A percentile compares a stretch with the other conserved stretches of the same genome.
Evolutionary conservation across 2,329 filamentous ascomycete species (phyloP).

Genomic region (Raffaelea arxii): DNA sequence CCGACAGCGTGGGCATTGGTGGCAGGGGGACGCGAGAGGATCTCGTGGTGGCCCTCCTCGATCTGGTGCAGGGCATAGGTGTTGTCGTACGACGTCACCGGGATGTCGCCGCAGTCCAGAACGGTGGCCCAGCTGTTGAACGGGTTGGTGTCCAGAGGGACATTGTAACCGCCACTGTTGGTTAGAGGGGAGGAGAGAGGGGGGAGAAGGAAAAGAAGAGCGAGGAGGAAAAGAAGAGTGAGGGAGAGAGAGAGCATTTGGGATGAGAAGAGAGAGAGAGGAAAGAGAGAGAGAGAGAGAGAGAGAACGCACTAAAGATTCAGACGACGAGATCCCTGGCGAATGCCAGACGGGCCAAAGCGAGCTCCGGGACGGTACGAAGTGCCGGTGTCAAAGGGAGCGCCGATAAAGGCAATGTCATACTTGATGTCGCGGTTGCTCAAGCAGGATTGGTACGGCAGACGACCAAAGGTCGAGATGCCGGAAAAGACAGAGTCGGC

Average conservation of each 20-base stretch:
- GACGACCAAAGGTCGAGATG: slow-evolving; percentile 74
- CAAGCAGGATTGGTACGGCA: slow-evolving; percentile 70
- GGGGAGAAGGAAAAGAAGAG: not conserved
- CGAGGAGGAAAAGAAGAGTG: slow-evolving; percentile 13
- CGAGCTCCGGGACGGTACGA: slow-evolving; percentile 77
- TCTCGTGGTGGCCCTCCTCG: slow-evolving; percentile 70
- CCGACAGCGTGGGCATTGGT: slow-evolving; percentile 60
- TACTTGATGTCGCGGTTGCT: slow-evolving; percentile 60
- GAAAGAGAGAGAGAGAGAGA: too few relatives aligned
- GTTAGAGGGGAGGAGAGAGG: not conserved
- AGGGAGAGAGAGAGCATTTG: too few relatives aligned
- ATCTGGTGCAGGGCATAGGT: slow-evolving; percentile 74
- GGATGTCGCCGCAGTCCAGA: slow-evolving; percentile 75
- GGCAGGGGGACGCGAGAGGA: slow-evolving; percentile 60
- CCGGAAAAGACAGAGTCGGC: slow-evolving; percentile 84
- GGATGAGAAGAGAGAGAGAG: too few relatives aligned
- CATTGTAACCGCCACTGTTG: slow-evolving; percentile 74
- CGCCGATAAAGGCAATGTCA: slow-evolving; percentile 78
- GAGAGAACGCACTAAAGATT: slow-evolving; percentile 74
- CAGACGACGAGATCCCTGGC: slow-evolving; percentile 75
- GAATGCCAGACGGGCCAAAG: slow-evolving; percentile 75
- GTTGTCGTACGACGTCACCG: slow-evolving; percentile 82
- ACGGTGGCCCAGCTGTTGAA: slow-evolving; percentile 76
- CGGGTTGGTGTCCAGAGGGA: slow-evolving; percentile 68
- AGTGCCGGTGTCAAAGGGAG: slow-evolving; percentile 78